Evolutionary conservation across 106 monocot genomes (phyloP), one percentile per base, ranked within the genome.

Genomic region (Dendrobium catenatum): DNA sequence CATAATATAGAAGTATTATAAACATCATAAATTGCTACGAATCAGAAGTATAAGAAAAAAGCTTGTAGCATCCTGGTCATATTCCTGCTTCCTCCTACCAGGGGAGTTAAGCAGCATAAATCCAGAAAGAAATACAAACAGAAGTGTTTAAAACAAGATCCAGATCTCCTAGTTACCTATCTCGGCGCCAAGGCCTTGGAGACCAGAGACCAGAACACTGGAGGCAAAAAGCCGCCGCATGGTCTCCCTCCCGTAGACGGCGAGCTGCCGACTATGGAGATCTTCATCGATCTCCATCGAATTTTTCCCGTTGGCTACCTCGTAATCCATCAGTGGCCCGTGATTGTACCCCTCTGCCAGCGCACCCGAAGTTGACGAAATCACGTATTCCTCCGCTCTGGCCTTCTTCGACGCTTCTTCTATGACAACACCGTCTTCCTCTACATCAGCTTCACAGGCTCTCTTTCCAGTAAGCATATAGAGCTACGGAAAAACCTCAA

Each of bases 261-360:
- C 95, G 4, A 92, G 88, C 95, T 95, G 92, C 80, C 95, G 84
- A 58, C 92, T 92, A 77, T 95, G 90, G 37, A 91, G 91, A 68
- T 95, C 91, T 87, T 92, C 94, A 66, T 95, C 94, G 79, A 94
- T 94, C 77, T 94, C 94, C 26, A 83, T 18, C 26, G 68, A 47
- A 6, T 19, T 26, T 58, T 80, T 78, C 43, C 83, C 86, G 48
- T 86, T 81, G 26, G 75, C 77, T 46, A 18, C 55, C 41, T 83
- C 83, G 73, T 66, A 64, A 58, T 89, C 87, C 87, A 87, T 88
- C 80, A 43, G 17, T 33, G 74, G 4, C 64, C 42, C 56, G 80
- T 82, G 77, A 41, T 83, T 81, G 24, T 73, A 46, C 54, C 82
- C 44, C 81, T 79, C 55, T 68, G 58, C 54, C 73, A 72, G 49